Base-by-base conservation (phyloP, 148 eudicot genomes). In the Cornus florida region DNA sequence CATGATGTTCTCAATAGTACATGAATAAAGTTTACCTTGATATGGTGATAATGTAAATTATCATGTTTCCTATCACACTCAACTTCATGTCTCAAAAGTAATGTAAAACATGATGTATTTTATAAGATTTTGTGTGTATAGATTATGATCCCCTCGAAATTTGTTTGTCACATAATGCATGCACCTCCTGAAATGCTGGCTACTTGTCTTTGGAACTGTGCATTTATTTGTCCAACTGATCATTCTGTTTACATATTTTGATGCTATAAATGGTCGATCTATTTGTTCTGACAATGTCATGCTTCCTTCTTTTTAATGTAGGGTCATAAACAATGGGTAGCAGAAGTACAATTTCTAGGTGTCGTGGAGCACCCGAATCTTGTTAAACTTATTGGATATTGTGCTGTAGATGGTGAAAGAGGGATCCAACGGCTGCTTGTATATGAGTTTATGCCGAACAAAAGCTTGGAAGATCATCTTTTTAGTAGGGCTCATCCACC, bases 261-360 rank as follows among this genome's bases (percentile, higher is more conserved):
- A 73, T 73, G 20, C 28, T 38, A 73, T 13, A 17, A 31, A 8
- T 32, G 67, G 31, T 66, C 46, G 32, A 19, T 72, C 46, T 32
- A 19, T 72, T 14, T n/a, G 13, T 48, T 16, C 19, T 59, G 23
- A 10, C 23, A 48, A 4, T 11, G 12, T 48, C 35, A 19, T 71
- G n/a, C 10, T 59, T 56, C 33, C 23, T 43, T 48, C 28, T 33
- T 43, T 46, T 64, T 77, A 17, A 28, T 48, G 12, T 7, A 94
- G 98, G 98, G 98, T 71, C 98, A 94, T 85, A 92, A 92, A 77
- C 97, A 94, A 88, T 94, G 98, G 98, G 76, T 90, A 43, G 90
- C 98, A 53, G 98, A 94, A 79, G 94, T 94, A 79, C 94, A 92
- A 75, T 89, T 94, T 85, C 93, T 94, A 0, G 97, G 98, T 32